Evolutionary conservation across 2,329 filamentous ascomycete species (phyloP).

Genomic region (Colletotrichum graminicola): DNA sequence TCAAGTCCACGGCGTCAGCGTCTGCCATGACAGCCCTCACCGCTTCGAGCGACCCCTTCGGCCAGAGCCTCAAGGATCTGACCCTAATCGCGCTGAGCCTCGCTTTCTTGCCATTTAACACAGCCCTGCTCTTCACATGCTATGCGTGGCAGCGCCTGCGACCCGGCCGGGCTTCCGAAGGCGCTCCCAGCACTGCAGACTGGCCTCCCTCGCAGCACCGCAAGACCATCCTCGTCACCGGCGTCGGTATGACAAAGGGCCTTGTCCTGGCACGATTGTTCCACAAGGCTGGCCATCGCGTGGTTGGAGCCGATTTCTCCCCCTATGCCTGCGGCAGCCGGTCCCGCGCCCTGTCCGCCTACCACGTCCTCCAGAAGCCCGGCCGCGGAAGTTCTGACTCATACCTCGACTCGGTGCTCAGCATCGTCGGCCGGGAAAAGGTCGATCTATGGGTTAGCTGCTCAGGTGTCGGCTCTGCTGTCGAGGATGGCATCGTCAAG

Average conservation of each 20-base stretch:
- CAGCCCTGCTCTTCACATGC: slow-evolving; percentile 11
- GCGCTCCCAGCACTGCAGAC: background rate
- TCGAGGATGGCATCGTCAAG: slow-evolving; percentile 76
- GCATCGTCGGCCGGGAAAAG: slow-evolving; percentile 69
- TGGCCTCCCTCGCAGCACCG: background rate
- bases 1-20: background rate
- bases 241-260: slow-evolving; percentile 79
- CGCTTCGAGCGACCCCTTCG: slow-evolving; percentile 18
- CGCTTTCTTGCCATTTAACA: slow-evolving; percentile 32
- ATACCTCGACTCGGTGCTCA: slow-evolving; percentile 69
- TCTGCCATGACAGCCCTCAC: slow-evolving; percentile 27
- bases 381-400: slow-evolving; percentile 49
- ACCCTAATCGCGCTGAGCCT: slow-evolving; percentile 37
- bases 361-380: slow-evolving; percentile 60
- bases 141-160: slow-evolving; percentile 30
- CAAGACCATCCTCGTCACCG: slow-evolving; percentile 73
- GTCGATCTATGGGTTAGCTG: slow-evolving; percentile 81
- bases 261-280: slow-evolving; percentile 75
- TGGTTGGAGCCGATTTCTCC: slow-evolving; percentile 78
- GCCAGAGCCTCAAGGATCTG: slow-evolving; percentile 37
- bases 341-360: slow-evolving; percentile 67
- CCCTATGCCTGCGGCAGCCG: slow-evolving; percentile 65
- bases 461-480: slow-evolving; percentile 74
- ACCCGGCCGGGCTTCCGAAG: background rate
- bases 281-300: slow-evolving; percentile 73